Base-by-base conservation (phyloP, 139 green algal genomes). In the Chlorella sorokiniana region DNA sequence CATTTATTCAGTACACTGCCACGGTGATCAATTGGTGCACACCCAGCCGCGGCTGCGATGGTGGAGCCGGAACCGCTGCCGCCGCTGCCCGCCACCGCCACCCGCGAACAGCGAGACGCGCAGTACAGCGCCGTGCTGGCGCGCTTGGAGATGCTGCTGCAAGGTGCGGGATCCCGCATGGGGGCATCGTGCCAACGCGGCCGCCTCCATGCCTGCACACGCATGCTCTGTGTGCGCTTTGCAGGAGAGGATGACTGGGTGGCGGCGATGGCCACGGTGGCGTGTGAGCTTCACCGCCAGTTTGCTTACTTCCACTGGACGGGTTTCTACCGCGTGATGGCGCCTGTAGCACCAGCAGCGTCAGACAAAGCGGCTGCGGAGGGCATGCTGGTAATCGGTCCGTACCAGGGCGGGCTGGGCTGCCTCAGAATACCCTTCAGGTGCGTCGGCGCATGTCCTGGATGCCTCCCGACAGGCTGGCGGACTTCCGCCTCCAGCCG, bases 291-390 rank as follows among this genome's bases (percentile, higher is more conserved):
- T n/a, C 89, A 93, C 40, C 27, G 79, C 1, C 83, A 81, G 2
- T 92, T 93, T 63, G 84, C 73, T 1, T 92, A 91, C 78, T 93
- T 76, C 69, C 78, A 92, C 54, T 93, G 89, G 89, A 93, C 88
- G 20, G 88, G 78, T 8, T 83, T 76, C 37, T 83, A 83, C 37
- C 64, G 78, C 42, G 29, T 2, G n/a, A 27, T 44, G 2, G 11
- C 20, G 6, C 54, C 61, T 20, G 23, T 54, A 41, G 54, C 38
- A 31, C 14, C 73, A 31, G 62, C 33, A 44, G 76, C 22, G 14
- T 41, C 41, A 10, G 25, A 16, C 29, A 9, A 27, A 16, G 51
- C 72, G 38, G 72, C 23, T 4, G 35, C 6, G 5, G 20, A 8
- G 31, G 31, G 33, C 42, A 51, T 73, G 79, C 81, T 93, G 48